These are phyloP conservation scores for Neofusicoccum cordaticola DNA, from an alignment of 2,329 filamentous ascomycete genomes.

Conservation along the genomic window DNA sequence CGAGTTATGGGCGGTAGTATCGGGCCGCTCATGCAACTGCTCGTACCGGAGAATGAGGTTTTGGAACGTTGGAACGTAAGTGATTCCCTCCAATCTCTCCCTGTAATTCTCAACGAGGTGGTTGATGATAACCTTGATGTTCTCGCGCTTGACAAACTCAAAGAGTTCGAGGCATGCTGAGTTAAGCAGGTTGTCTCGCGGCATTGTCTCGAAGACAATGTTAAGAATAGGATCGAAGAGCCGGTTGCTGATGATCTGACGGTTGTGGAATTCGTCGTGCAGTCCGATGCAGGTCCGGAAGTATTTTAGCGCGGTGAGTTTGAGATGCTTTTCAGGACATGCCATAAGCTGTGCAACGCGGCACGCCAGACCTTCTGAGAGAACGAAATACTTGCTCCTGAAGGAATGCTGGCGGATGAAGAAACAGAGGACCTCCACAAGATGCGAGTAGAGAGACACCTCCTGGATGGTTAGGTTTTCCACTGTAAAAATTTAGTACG, in stretches of 20 bases:
- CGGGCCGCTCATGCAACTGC: constrained; percentile 60
- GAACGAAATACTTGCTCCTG: constrained; percentile 83
- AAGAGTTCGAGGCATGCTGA: constrained; percentile 94
- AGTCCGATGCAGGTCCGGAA: constrained; percentile 82
- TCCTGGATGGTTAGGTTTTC: constrained; percentile 76
- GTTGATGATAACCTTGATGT: constrained; percentile 69
- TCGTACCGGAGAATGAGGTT: constrained; percentile 75
- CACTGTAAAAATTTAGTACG: constrained; percentile 40
- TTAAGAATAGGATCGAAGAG: constrained; percentile 82
- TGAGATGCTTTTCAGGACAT: constrained; percentile 86
- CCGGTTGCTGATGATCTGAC: constrained; percentile 75
- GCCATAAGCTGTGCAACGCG: constrained; percentile 79
- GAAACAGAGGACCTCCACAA: constrained; percentile 91
- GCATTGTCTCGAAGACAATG: constrained; percentile 80
- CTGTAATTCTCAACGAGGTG: constrained; percentile 83
- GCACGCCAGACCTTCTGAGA: constrained; percentile 72
- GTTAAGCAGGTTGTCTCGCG: constrained; percentile 87
- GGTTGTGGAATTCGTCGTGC: constrained; percentile 88
- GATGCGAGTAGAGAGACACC: constrained; percentile 83
- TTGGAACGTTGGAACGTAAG: constrained; percentile 81
- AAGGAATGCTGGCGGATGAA: constrained; percentile 87
- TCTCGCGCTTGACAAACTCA: constrained; percentile 70
- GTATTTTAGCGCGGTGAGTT: constrained; percentile 88
- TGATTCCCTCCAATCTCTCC: constrained; percentile 70
- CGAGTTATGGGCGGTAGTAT: constrained; percentile 58